Evolutionary conservation across 306 rosid genomes (phyloP).

Genomic region (Mimosa bimucronata): DNA sequence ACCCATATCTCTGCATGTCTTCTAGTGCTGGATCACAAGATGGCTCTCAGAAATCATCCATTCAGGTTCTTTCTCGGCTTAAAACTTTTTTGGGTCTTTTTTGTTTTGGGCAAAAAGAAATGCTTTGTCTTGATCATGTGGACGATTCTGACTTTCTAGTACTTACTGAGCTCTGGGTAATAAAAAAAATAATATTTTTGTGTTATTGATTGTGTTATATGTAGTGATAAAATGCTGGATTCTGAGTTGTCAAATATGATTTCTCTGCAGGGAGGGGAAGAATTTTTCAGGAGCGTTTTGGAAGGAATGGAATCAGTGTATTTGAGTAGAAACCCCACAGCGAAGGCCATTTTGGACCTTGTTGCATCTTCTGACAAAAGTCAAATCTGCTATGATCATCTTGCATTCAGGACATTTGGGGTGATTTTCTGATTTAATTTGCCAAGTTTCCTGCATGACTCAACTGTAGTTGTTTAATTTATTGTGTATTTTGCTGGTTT

Average conservation of each 20-base stretch:
- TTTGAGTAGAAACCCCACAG: slow-evolving; percentile 86
- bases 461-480: background rate
- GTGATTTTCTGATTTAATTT: slow-evolving; percentile 47
- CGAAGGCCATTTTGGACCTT: slow-evolving; percentile 80
- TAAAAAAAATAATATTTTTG: background rate
- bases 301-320: slow-evolving; percentile 77
- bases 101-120: background rate
- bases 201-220: background rate
- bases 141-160: background rate
- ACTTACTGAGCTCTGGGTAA: background rate
- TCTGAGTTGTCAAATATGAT: slow-evolving; percentile 10
- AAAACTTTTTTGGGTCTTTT: background rate
- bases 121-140: background rate
- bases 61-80: slow-evolving; percentile 53
- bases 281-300: slow-evolving; percentile 73
- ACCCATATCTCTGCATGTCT: slow-evolving; percentile 36
- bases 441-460: slow-evolving; percentile 4
- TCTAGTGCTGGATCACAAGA: slow-evolving; percentile 42
- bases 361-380: slow-evolving; percentile 63
- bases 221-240: background rate
- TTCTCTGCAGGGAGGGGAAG: slow-evolving; percentile 66
- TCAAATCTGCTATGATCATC: slow-evolving; percentile 77
- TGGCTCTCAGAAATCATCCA: slow-evolving; percentile 42
- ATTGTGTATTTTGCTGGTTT: slow-evolving; percentile 1
- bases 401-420: slow-evolving; percentile 95